Evolutionary conservation across 495 filamentous ascomycete species (phyloP).

Genomic region (Pseudevernia furfuracea): DNA sequence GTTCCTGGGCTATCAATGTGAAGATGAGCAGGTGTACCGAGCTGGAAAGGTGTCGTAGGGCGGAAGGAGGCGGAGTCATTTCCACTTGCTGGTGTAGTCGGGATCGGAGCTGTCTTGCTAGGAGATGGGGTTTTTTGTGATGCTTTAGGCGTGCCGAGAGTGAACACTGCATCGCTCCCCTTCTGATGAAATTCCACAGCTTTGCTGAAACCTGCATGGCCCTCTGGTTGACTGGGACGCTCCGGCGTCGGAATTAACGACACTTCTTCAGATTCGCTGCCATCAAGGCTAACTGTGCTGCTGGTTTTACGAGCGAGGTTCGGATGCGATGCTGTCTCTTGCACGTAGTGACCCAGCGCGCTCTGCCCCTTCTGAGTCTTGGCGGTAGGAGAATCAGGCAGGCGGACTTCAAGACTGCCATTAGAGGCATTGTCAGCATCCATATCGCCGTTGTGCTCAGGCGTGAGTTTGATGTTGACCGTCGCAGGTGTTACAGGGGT

Average conservation of each 20-base stretch:
- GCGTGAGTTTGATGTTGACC: not conserved
- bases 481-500: not conserved
- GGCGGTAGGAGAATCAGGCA: not conserved
- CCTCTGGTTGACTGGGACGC: not conserved
- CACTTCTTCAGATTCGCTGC: not conserved
- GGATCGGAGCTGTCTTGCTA: not conserved
- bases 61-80: not conserved
- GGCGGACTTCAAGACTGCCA: not conserved
- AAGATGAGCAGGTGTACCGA: not conserved
- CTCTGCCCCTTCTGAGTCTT: not conserved
- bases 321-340: not conserved
- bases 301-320: not conserved
- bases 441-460: not conserved
- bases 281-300: not conserved
- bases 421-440: not conserved
- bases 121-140: not conserved
- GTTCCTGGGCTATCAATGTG: not conserved
- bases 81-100: not conserved
- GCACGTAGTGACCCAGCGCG: not conserved
- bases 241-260: not conserved
- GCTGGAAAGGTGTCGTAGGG: not conserved
- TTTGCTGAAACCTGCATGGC: not conserved
- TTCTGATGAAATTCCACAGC: not conserved
- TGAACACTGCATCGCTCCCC: not conserved
- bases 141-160: not conserved